Evolutionary conservation across 2,329 filamentous ascomycete species (phyloP).

Genomic region (Graphilbum ipis-grandicollis): DNA sequence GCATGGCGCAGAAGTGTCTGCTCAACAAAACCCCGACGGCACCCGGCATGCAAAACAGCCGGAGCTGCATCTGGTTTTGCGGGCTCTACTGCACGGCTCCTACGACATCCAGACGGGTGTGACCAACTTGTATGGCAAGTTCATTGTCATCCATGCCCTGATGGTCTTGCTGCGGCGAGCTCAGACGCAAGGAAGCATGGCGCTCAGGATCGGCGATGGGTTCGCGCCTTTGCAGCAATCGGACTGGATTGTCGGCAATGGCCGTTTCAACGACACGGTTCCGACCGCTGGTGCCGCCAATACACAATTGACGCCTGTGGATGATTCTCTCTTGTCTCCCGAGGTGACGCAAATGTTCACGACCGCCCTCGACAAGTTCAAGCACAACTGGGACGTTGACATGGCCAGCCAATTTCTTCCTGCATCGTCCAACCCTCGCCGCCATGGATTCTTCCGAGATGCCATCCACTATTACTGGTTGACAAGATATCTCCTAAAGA

Average conservation of each 20-base stretch:
- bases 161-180: conserved; percentile 38
- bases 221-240: conserved; percentile 37
- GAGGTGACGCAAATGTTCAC: conserved; percentile 29
- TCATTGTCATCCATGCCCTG: conserved; percentile 54
- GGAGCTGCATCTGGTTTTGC: conserved; percentile 42
- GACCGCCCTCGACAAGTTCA: conserved; percentile 53
- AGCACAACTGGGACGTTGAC: conserved; percentile 53
- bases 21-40: conserved; percentile 40
- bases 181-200: conserved; percentile 21
- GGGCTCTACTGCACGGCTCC: conserved; percentile 39
- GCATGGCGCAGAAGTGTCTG: conserved; percentile 36
- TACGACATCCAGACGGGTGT: conserved; percentile 44
- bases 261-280: conserved; percentile 22
- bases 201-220: conserved; percentile 18
- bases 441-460: conserved; percentile 54
- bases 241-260: conserved; percentile 35
- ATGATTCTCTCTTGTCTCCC: conserved; percentile 22
- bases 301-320: conserved; percentile 27
- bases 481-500: conserved; percentile 46
- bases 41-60: conserved; percentile 48
- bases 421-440: conserved; percentile 27
- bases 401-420: conserved; percentile 50
- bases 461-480: conserved; percentile 60
- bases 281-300: conserved; percentile 24
- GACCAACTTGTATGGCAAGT: conserved; percentile 59